Evolutionary conservation across 352 stramenopile species (phyloP).

Genomic region (Phytophthora idaei): DNA sequence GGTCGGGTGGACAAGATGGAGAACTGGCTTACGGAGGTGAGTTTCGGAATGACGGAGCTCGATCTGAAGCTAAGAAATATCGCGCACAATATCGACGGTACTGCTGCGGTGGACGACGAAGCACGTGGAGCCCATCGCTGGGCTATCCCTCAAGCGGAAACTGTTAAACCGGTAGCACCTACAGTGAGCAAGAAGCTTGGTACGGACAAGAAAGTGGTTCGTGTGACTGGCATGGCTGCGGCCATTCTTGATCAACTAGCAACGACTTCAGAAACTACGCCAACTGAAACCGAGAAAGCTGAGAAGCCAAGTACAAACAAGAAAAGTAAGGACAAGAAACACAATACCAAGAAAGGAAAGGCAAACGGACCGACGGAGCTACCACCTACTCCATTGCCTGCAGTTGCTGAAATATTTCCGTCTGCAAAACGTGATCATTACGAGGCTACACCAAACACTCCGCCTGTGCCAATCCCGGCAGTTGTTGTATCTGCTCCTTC

Average conservation of each 20-base stretch:
- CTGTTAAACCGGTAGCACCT: constrained; percentile 25
- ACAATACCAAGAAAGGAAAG: constrained; percentile 34
- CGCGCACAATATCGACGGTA: constrained; percentile 84
- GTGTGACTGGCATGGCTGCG: constrained; percentile 68
- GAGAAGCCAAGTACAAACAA: constrained; percentile 32
- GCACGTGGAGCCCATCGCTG: constrained; percentile 45
- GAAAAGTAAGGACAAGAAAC: constrained; percentile 38
- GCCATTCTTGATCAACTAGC: constrained; percentile 59
- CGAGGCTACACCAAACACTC: background rate
- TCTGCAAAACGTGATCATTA: background rate
- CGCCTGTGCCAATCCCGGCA: background rate
- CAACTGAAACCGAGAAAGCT: constrained; percentile 24
- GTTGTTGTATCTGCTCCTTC: background rate
- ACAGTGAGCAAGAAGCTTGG: constrained; percentile 65
- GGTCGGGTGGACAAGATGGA: constrained; percentile 81
- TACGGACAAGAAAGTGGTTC: constrained; percentile 54
- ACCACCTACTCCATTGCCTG: constrained; percentile 1
- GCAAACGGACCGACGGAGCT: constrained; percentile 1
- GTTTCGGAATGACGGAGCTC: constrained; percentile 75
- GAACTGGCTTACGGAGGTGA: constrained; percentile 74
- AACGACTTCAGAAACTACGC: constrained; percentile 13
- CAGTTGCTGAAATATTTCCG: background rate
- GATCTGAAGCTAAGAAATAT: constrained; percentile 81
- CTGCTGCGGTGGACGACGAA: constrained; percentile 64
- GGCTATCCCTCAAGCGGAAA: constrained; percentile 42